phyloP scores from a whole-genome alignment of 345 rosid species.

The Melaleuca alternifolia region DNA sequence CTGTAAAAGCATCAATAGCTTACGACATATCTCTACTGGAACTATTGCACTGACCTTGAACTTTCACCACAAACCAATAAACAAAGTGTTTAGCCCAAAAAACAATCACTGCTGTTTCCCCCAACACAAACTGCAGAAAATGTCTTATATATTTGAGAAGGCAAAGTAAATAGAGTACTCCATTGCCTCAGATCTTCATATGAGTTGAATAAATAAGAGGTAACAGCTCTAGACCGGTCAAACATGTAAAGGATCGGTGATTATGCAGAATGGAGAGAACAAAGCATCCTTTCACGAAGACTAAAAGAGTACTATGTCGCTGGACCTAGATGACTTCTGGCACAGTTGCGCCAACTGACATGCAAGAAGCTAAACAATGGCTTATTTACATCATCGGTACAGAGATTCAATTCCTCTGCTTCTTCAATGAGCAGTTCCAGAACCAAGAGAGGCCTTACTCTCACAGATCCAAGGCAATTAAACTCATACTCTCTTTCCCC shows the following conservation, averaged over 20 bases:
- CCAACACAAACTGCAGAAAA: not conserved
- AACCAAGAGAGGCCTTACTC: not conserved
- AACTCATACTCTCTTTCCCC: not conserved
- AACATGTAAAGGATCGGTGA: not conserved
- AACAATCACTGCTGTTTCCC: not conserved
- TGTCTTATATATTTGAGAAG: not conserved
- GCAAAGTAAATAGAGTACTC: not conserved
- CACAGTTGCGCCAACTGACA: not conserved
- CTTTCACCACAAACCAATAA: not conserved
- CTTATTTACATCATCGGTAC: not conserved
- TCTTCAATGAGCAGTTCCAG: not conserved
- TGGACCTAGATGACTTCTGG: not conserved
- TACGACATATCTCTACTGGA: not conserved
- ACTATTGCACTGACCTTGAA: not conserved
- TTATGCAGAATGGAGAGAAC: not conserved
- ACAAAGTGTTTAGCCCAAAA: not conserved
- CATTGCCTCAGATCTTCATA: not conserved
- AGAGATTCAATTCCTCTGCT: not conserved
- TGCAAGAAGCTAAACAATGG: not conserved
- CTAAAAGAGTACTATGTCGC: not conserved
- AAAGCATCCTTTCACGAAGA: not conserved
- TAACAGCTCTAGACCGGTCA: not conserved
- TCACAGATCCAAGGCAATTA: not conserved
- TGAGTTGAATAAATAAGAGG: not conserved
- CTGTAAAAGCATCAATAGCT: not conserved